These are phyloP conservation scores for Cryptosporidium andersoni DNA, from an alignment of 169 alveolate species.

Conservation along the genomic window DNA sequence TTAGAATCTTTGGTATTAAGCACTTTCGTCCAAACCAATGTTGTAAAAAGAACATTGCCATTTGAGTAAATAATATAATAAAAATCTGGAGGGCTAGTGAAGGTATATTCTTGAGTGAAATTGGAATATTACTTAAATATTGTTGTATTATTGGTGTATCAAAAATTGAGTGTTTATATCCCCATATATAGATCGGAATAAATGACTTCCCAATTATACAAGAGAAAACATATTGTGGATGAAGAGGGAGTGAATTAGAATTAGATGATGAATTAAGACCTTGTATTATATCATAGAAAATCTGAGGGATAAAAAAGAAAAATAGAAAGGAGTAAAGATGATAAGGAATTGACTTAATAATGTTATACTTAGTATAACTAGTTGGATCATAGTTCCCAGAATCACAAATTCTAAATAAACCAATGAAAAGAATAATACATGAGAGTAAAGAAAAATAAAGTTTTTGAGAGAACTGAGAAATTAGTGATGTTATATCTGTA, in stretches of 20 bases:
- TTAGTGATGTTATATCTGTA: slow-evolving; percentile 5
- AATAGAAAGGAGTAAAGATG: slow-evolving; percentile 17
- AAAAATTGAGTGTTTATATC: slow-evolving; percentile 54
- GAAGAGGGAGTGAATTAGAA: slow-evolving; percentile 40
- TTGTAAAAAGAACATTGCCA: slow-evolving; percentile 30
- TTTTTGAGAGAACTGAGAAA: slow-evolving; percentile 33
- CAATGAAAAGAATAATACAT: background rate
- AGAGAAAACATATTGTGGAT: slow-evolving; percentile 32
- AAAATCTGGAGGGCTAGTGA: slow-evolving; percentile 4
- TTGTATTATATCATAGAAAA: slow-evolving; percentile 3
- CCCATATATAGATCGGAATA: slow-evolving; percentile 64
- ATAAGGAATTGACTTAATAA: slow-evolving; percentile 34
- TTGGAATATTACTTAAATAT: slow-evolving; percentile 2
- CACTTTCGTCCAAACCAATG: slow-evolving; percentile 40
- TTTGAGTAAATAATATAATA: slow-evolving; percentile 13
- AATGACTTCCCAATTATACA: slow-evolving; percentile 64
- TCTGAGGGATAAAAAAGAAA: slow-evolving; percentile 57
- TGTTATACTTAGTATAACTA: background rate
- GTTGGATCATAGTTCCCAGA: background rate
- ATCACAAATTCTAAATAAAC: slow-evolving; percentile 15
- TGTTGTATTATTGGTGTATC: slow-evolving; percentile 29
- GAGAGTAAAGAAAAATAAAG: slow-evolving; percentile 44
- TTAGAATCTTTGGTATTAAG: slow-evolving; percentile 33
- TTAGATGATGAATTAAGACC: background rate
- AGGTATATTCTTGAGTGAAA: slow-evolving; percentile 6